phyloP scores from a whole-genome alignment of 1,284 basidiomycete species.

The Anthracocystis panici-leucophaei region DNA sequence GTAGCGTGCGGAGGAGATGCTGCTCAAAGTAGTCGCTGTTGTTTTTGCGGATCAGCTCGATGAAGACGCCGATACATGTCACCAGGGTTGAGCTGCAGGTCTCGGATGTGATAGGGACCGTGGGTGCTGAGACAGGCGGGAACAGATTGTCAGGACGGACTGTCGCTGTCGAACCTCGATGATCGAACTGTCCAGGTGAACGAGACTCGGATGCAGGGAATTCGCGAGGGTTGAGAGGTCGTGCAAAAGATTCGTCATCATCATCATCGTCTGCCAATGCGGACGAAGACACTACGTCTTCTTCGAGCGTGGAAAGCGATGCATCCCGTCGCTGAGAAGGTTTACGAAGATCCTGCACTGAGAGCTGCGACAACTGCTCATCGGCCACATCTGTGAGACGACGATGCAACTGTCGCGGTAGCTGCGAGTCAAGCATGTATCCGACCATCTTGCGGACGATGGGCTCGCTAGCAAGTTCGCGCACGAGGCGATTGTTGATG shows the following conservation, averaged over 20 bases:
- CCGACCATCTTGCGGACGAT: conserved; percentile 80
- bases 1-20: conserved; percentile 93
- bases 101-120: conserved; percentile 72
- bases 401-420: conserved; percentile 42
- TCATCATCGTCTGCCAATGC: conserved; percentile 66
- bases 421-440: conserved; percentile 80
- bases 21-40: conserved; percentile 99
- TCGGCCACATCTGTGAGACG: conserved; percentile 52
- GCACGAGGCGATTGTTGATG: conserved; percentile 81
- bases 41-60: conserved; percentile 97
- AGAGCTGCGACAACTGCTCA: conserved; percentile 52
- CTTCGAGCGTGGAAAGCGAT: conserved; percentile 28
- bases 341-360: conserved; percentile 30
- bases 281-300: conserved; percentile 41
- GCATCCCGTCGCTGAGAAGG: conserved; percentile 31
- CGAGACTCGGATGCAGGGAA: conserved; percentile 53
- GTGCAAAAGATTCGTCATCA: conserved; percentile 57
- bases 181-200: conserved; percentile 38
- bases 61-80: conserved; percentile 87
- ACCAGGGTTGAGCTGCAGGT: conserved; percentile 88
- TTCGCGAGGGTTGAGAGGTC: conserved; percentile 53
- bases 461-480: conserved; percentile 84
- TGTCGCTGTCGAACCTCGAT: conserved; percentile 64
- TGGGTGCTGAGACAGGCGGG: conserved; percentile 56
- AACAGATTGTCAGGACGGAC: conserved; percentile 56